A percentile compares a stretch with the other conserved stretches of the same genome.
Conservation (phyloP, 2,329 filamentous ascomycete genomes). For the Incumbomyces lentus region DNA sequence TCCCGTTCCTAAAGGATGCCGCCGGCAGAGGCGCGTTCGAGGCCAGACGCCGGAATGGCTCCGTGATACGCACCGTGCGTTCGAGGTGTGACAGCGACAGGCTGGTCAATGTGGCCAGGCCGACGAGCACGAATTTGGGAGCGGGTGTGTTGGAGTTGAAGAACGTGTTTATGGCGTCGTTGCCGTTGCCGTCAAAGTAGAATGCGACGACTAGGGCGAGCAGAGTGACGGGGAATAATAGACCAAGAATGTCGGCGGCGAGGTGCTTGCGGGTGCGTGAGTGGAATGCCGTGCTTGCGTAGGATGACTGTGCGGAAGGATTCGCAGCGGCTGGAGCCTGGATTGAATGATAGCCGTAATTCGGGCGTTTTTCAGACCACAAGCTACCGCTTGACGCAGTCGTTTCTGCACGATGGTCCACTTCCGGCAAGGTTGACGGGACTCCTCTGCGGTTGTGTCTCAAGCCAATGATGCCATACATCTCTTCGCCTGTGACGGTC, state of each 20-base stretch:
- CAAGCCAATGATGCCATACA: constrained; percentile 9
- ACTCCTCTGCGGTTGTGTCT: not conserved
- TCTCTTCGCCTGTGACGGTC: not conserved
- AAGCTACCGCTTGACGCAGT: not conserved
- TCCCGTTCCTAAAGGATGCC: not conserved
- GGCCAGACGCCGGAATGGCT: constrained; percentile 12
- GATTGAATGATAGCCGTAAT: not conserved
- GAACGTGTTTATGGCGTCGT: constrained; percentile 11
- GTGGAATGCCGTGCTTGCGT: not conserved
- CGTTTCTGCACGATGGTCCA: not conserved
- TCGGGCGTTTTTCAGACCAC: not conserved
- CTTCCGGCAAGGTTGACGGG: not conserved
- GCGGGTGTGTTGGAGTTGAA: constrained; percentile 9
- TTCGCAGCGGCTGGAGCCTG: not conserved
- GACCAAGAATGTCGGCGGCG: constrained; percentile 7
- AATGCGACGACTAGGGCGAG: constrained; percentile 10
- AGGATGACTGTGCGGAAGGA: not conserved
- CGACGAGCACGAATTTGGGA: constrained; percentile 8
- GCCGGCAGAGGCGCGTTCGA: not conserved
- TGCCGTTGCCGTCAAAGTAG: constrained; percentile 6
- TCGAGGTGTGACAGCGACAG: constrained; percentile 10
- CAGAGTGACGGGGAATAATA: constrained; percentile 8
- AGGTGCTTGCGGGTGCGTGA: constrained; percentile 1
- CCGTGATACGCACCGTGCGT: constrained; percentile 12
- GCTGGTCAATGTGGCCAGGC: constrained; percentile 7